Evolutionary conservation across 1,284 basidiomycete genomes (phyloP), one percentile per base, ranked within the genome.

Genomic region (Chalciporus sp.): DNA sequence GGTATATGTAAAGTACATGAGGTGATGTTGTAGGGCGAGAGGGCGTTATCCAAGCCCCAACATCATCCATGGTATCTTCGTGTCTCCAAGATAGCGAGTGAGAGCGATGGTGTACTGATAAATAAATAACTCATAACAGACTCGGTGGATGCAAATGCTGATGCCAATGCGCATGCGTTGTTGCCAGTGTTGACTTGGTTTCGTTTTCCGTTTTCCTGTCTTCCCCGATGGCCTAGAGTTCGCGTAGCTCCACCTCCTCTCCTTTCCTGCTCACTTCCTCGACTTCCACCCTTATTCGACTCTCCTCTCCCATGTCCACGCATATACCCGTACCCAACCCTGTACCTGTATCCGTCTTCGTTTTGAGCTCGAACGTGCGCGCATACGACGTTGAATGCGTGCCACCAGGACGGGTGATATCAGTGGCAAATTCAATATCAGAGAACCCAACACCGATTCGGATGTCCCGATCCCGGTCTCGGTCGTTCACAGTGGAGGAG

Each of bases 181-280:
- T 4, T 31, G 29, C 29, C n/a, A n/a, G n/a, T n/a, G n/a, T n/a
- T n/a, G n/a, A n/a, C n/a, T n/a, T n/a, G 10, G 12, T 33, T 33
- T 16, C 12, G 31, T 33, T 14, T 14, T n/a, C n/a, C n/a, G 31
- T 33, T 12, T 33, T 33, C 31, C 31, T 4, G 31, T 14, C 31
- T 33, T 33, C 14, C 23, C 6, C 23, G 23, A 6, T 6, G 6
- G 23, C 23, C 23, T 31, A 33, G 29, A 90, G 84, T 4, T 80
- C 81, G 0, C 84, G 89, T 1, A 73, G 93, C 41, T 88, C 92
- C 0, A 85, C 84, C 12, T 76, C 94, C 45, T 66, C 84, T 0
- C 82, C 2, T 2, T 12, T 19, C n/a, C 56, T 43, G 0, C 19
- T 14, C 35, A 29, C 48, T 31, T 51, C 54, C 7, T 65, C 53